Evolutionary conservation across 2,329 filamentous ascomycete genomes (phyloP).

Genomic region (Trichoderma koningii): DNA sequence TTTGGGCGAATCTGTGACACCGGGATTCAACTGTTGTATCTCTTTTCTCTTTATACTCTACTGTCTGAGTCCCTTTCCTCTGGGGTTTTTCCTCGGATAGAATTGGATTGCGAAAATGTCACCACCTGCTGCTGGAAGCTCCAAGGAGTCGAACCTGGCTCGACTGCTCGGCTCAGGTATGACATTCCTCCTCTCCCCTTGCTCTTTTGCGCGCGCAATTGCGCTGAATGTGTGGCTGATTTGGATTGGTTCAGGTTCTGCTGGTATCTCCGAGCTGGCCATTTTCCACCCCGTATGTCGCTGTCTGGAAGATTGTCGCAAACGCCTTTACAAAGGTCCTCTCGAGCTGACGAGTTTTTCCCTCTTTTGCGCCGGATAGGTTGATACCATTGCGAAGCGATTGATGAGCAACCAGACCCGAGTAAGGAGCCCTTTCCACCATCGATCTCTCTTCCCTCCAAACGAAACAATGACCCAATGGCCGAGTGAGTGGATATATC

Average conservation of each 20-base stretch:
- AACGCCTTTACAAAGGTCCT: neutral
- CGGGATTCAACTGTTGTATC: slow-evolving; percentile 3
- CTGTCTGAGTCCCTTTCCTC: neutral
- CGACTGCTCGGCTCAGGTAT: slow-evolving; percentile 88
- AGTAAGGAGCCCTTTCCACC: slow-evolving; percentile 54
- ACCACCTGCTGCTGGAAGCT: slow-evolving; percentile 51
- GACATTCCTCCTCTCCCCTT: slow-evolving; percentile 20
- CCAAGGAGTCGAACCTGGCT: slow-evolving; percentile 88
- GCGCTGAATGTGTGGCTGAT: neutral
- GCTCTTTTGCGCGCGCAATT: slow-evolving; percentile 28
- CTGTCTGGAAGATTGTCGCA: slow-evolving; percentile 1
- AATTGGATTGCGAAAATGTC: slow-evolving; percentile 53
- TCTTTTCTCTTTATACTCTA: neutral
- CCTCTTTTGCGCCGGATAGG: slow-evolving; percentile 50
- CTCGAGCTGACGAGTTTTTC: slow-evolving; percentile 4
- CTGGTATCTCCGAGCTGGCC: slow-evolving; percentile 88
- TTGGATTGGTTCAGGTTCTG: slow-evolving; percentile 63
- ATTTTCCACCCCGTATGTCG: slow-evolving; percentile 82
- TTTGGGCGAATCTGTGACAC: neutral
- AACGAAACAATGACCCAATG: neutral
- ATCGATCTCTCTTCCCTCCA: neutral
- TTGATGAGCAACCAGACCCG: slow-evolving; percentile 94
- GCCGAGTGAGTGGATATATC: slow-evolving; percentile 3
- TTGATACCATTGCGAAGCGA: slow-evolving; percentile 97
- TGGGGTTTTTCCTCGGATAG: slow-evolving; percentile 29